Evolutionary conservation across 305 asterid genomes (phyloP), one percentile per base, ranked within the genome.

Genomic region (Solanum chacoense): DNA sequence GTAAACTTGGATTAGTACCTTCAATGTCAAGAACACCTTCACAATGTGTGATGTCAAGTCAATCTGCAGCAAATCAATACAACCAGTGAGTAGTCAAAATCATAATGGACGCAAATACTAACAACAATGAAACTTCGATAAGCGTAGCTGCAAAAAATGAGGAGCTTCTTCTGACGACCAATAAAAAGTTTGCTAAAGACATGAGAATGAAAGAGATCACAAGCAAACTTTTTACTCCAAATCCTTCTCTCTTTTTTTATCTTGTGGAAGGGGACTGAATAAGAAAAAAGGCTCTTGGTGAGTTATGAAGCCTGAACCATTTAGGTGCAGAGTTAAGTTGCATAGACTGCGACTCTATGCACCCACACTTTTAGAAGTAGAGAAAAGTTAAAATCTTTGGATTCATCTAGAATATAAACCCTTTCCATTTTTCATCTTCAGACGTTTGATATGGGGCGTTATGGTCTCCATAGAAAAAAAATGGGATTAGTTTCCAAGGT

Each of bases 21-120:
- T 95, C 90, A 97, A 90, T 65, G 97, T 95, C 93, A 95, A 87
- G 87, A 93, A 94, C 88, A 95, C 98, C 96, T 97, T 95, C 92
- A 97, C 94, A 90, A 97, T 95, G 92, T 96, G 99, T 84, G 99
- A 95, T 89, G 93, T 93, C 96, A 97, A 92, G 92, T 97, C 98
- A 92, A 97, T 94, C 99, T 97, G 98, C 95, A 92, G 40, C 91
- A 90, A 89, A 86, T 78, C 74, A 80, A 88, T 87, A 81, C 38
- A 55, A 84, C 87, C 74, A 20, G 42, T 24, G 86, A 42, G 85
- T 29, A 59, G 84, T 38, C 85, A 84, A 36, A 88, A 85, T 78
- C 20, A 38, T 8, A 86, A 84, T 36, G 73, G 22, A 76, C 35
- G 6, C 38, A 14, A 18, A 40, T 88, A 24, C 84, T 89, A 59